phyloP scores from a whole-genome alignment of 148 eudicot species.

The Camellia sinensis region DNA sequence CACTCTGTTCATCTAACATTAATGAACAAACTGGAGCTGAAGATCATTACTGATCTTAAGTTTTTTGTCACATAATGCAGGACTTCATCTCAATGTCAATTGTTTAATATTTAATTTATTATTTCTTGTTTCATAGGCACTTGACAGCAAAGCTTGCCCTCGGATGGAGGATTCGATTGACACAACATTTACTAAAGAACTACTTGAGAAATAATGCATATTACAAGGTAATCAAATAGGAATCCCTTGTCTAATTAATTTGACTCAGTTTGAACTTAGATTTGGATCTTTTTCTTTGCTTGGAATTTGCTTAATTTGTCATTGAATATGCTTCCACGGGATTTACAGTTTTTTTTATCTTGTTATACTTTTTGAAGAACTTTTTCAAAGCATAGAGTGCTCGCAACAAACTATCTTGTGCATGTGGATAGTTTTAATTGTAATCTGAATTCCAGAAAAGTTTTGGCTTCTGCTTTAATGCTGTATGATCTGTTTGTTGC shows the following conservation, averaged over 20 bases:
- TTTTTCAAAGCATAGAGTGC: not conserved
- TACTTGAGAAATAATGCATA: conserved; percentile 89
- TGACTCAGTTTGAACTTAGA: not conserved
- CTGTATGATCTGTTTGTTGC: not conserved
- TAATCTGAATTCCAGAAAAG: conserved; percentile 6
- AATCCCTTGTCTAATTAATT: not conserved
- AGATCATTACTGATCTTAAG: not conserved
- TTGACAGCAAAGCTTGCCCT: conserved; percentile 82
- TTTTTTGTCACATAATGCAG: not conserved
- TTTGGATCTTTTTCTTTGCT: conserved; percentile 14
- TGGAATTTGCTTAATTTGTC: conserved; percentile 3
- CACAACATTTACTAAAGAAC: conserved; percentile 76
- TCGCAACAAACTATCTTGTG: not conserved
- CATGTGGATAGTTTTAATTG: not conserved
- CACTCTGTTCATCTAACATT: not conserved
- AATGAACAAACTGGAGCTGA: not conserved
- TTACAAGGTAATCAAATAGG: conserved; percentile 58
- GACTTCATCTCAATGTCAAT: not conserved
- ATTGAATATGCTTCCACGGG: not conserved
- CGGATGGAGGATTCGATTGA: conserved; percentile 92
- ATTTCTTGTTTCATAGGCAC: conserved; percentile 50
- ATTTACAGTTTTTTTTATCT: not conserved
- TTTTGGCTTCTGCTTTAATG: conserved; percentile 13
- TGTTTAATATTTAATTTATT: conserved; percentile 3
- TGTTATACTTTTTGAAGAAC: not conserved